These are phyloP conservation scores for Mycena belliarum DNA, from an alignment of 768 basidiomycete species.

Conservation along the genomic window DNA sequence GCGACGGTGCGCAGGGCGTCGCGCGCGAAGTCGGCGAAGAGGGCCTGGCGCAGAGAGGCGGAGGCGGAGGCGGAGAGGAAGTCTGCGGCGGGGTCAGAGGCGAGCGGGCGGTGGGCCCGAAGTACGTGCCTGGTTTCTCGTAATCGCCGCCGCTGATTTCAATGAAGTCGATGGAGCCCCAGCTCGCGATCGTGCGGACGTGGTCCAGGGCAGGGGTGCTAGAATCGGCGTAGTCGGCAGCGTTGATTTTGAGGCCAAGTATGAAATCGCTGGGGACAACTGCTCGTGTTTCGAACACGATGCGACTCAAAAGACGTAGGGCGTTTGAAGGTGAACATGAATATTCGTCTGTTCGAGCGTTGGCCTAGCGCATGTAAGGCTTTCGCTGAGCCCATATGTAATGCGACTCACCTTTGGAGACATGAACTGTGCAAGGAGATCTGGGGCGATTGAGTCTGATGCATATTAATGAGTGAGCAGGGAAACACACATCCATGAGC, in stretches of 20 bases:
- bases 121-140: conserved; percentile 53
- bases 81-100: conserved; percentile 31
- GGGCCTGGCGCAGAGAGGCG: conserved; percentile 34
- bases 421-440: conserved; percentile 58
- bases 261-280: conserved; percentile 60
- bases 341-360: conserved; percentile 63
- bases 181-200: conserved; percentile 57
- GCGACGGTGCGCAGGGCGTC: conserved; percentile 50
- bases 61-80: conserved; percentile 36
- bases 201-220: conserved; percentile 54
- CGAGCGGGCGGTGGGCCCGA: conserved; percentile 27
- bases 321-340: conserved; percentile 42
- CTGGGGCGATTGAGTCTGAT: background rate
- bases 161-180: conserved; percentile 76
- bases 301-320: conserved; percentile 58
- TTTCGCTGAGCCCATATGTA: background rate
- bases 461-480: background rate
- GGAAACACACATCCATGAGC: conserved; percentile 78
- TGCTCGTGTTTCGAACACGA: conserved; percentile 57
- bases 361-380: conserved; percentile 32
- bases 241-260: conserved; percentile 79
- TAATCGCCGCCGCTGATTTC: conserved; percentile 91
- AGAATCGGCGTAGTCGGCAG: conserved; percentile 64
- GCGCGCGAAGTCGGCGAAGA: conserved; percentile 71
- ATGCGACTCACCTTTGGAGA: conserved; percentile 58